phyloP scores from a whole-genome alignment of 2,329 filamentous ascomycete genomes.

The Penicillium sp. region DNA sequence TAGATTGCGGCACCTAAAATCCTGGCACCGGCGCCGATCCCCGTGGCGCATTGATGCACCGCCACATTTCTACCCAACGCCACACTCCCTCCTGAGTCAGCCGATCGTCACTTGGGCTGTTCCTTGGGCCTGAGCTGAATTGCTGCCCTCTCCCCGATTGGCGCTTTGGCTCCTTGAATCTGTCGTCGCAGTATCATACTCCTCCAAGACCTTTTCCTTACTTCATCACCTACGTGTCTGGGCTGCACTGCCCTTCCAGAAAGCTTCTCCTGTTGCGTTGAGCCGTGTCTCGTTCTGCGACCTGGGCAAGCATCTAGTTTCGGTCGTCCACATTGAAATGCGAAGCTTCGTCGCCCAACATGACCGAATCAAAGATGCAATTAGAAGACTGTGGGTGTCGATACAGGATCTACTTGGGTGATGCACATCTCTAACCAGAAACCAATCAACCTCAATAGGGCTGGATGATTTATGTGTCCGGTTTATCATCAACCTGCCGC shows the following conservation, averaged over 20 bases:
- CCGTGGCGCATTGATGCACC: slow-evolving; percentile 20
- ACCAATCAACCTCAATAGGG: slow-evolving; percentile 57
- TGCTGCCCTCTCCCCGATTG: slow-evolving; percentile 9
- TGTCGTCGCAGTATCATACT: neutral
- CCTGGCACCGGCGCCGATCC: slow-evolving; percentile 18
- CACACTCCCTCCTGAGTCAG: slow-evolving; percentile 21
- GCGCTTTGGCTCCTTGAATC: slow-evolving; percentile 3
- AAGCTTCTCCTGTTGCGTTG: slow-evolving; percentile 28
- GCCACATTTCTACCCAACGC: slow-evolving; percentile 13
- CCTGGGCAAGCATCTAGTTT: slow-evolving; percentile 26
- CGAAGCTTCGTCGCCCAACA: slow-evolving; percentile 61
- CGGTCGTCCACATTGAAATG: slow-evolving; percentile 56
- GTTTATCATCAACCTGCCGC: slow-evolving; percentile 95
- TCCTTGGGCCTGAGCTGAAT: slow-evolving; percentile 6
- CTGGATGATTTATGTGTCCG: slow-evolving; percentile 97
- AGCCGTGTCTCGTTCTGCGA: slow-evolving; percentile 24
- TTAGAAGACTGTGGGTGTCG: slow-evolving; percentile 77
- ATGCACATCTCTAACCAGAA: slow-evolving; percentile 23
- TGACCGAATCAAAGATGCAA: slow-evolving; percentile 78
- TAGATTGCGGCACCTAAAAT: slow-evolving; percentile 12
- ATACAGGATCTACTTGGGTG: slow-evolving; percentile 1
- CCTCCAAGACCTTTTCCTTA: neutral
- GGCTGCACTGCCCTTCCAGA: slow-evolving; percentile 25
- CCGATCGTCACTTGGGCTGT: slow-evolving; percentile 23
- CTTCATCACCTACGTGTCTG: neutral